Conservation (phyloP, 306 rosid genomes). For the Astragalus glycyphyllos region DNA sequence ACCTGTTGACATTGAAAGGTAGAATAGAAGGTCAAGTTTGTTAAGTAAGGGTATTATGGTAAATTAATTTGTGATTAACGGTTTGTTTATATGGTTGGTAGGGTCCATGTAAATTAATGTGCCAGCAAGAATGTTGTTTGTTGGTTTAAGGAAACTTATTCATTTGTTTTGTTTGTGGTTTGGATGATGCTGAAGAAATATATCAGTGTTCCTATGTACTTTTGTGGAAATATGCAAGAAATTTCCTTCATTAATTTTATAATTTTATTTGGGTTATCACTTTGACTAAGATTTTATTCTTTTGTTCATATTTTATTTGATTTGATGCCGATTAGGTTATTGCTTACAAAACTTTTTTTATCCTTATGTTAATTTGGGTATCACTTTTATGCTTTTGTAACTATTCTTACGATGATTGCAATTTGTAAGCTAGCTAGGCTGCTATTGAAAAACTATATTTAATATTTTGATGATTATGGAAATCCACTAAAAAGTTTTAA, state of each 20-base stretch:
- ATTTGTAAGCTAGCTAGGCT: too few species aligned
- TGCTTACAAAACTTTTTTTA: too few species aligned
- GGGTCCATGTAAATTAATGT: constrained; percentile 32
- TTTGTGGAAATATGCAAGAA: constrained; percentile 11
- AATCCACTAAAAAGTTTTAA: too few species aligned
- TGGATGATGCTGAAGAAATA: background rate
- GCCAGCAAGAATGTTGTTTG: constrained; percentile 32
- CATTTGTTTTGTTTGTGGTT: background rate
- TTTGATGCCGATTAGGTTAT: background rate
- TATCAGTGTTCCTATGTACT: background rate
- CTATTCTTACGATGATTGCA: too few species aligned
- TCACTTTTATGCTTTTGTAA: too few species aligned
- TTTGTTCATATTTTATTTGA: background rate
- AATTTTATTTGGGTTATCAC: background rate
- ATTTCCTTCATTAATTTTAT: constrained; percentile 4
- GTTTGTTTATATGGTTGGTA: constrained; percentile 15
- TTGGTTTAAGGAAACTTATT: constrained; percentile 32
- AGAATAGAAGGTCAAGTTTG: constrained; percentile 24
- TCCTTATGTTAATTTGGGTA: too few species aligned
- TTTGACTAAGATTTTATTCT: background rate
- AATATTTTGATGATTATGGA: too few species aligned
- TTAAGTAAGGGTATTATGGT: background rate
- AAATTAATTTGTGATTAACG: constrained; percentile 28
- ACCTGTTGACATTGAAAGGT: constrained; percentile 62
- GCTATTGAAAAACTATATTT: too few species aligned